Percentiles rank a stretch among this genome's conserved stretches.
Evolutionary conservation across 768 basidiomycete genomes (phyloP).

Genomic region (Infundibulicybe gibba): DNA sequence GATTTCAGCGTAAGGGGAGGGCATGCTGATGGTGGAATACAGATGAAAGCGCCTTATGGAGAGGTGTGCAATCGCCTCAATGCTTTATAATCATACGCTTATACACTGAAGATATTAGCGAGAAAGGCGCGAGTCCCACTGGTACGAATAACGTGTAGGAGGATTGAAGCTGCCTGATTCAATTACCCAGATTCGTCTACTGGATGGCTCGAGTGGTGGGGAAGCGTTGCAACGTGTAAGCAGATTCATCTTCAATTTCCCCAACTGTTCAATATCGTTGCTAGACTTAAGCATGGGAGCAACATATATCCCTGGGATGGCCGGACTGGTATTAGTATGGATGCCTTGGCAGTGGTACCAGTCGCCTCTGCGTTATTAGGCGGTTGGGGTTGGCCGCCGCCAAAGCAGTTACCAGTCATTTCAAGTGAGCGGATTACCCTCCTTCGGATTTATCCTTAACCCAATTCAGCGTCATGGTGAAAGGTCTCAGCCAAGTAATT

Average conservation of each 20-base stretch:
- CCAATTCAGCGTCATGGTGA: slow-evolving; percentile 33
- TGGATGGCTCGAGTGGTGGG: slow-evolving; percentile 41
- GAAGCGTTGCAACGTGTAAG: slow-evolving; percentile 35
- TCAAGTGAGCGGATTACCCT: slow-evolving; percentile 19
- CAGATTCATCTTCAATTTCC: not conserved
- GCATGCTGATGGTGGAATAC: slow-evolving; percentile 38
- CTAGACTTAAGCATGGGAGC: slow-evolving; percentile 32
- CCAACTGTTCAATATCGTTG: not conserved
- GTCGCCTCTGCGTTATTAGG: slow-evolving; percentile 34
- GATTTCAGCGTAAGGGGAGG: slow-evolving; percentile 40
- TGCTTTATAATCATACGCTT: not conserved
- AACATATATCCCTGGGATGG: slow-evolving; percentile 33
- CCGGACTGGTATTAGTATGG: slow-evolving; percentile 33
- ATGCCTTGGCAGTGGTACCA: slow-evolving; percentile 32
- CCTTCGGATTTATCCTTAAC: not conserved
- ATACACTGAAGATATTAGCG: slow-evolving; percentile 22
- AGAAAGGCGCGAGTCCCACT: slow-evolving; percentile 30
- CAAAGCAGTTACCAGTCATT: slow-evolving; percentile 33
- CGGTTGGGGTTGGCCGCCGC: slow-evolving; percentile 38
- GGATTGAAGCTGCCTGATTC: not conserved
- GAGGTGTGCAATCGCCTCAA: slow-evolving; percentile 22
- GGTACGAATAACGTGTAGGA: slow-evolving; percentile 13
- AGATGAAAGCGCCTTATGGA: slow-evolving; percentile 33
- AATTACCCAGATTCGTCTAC: slow-evolving; percentile 26
- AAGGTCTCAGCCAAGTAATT: slow-evolving; percentile 28